Conservation (phyloP, 306 rosid genomes). For the Gillenia trifoliata region DNA sequence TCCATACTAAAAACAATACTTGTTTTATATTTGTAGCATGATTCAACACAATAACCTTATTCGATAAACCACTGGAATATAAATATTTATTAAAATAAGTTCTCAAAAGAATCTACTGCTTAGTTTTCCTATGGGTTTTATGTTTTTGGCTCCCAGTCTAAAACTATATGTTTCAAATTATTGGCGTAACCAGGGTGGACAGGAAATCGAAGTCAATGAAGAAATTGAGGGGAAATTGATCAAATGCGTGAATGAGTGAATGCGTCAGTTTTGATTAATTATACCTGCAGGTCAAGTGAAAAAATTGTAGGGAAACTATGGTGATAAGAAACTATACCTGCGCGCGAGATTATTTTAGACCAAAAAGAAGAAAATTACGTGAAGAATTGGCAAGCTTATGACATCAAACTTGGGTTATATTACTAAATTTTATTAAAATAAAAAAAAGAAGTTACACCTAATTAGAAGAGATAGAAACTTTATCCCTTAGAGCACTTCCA, state of each 20-base stretch:
- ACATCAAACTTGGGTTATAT: neutral
- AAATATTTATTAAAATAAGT: too few species aligned
- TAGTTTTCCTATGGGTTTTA: too few species aligned
- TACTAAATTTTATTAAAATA: too few species aligned
- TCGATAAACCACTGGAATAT: too few species aligned
- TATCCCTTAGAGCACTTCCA: too few species aligned
- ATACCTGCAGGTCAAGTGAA: neutral
- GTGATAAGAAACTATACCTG: neutral
- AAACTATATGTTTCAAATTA: too few species aligned
- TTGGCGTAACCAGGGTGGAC: neutral
- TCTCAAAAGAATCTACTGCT: too few species aligned
- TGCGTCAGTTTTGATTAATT: neutral
- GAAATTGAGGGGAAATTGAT: neutral
- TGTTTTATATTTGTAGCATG: too few species aligned
- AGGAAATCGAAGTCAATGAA: neutral
- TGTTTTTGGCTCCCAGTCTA: too few species aligned
- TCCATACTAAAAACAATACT: too few species aligned
- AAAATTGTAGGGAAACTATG: neutral
- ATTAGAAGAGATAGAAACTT: too few species aligned
- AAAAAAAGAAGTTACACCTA: neutral
- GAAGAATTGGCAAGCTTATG: neutral
- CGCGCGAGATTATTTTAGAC: neutral
- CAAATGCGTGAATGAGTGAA: neutral
- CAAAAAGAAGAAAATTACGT: neutral
- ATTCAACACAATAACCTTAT: too few species aligned